phyloP scores from a whole-genome alignment of 257 asterid genomes.

The Penstemon newberryi region DNA sequence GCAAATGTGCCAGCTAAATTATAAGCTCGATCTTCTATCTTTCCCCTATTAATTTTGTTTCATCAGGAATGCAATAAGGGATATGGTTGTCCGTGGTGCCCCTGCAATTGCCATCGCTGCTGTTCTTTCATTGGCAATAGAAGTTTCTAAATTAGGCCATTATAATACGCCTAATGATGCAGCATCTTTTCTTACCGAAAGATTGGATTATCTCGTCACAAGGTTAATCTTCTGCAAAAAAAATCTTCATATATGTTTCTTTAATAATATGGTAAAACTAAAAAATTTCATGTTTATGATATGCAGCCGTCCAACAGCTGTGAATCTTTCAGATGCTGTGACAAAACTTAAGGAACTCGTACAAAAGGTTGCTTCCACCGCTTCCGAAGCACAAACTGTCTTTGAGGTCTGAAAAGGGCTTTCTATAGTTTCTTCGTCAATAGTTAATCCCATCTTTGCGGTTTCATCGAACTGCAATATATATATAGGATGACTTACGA shows the following conservation, averaged over 20 bases:
- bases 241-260: background rate
- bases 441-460: no score
- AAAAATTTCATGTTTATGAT: constrained; percentile 10
- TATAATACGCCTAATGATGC: constrained; percentile 65
- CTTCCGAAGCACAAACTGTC: constrained; percentile 53
- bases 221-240: constrained; percentile 48
- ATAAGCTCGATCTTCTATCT: background rate
- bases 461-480: no score
- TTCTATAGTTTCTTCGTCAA: no score
- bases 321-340: constrained; percentile 90
- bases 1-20: no score
- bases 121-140: constrained; percentile 89
- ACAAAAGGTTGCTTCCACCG: constrained; percentile 48
- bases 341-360: constrained; percentile 67
- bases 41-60: constrained; percentile 12
- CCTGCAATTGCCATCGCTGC: constrained; percentile 99
- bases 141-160: constrained; percentile 54
- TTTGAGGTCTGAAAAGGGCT: constrained; percentile 53
- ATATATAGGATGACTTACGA: no score
- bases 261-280: constrained; percentile 1
- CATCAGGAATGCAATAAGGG: constrained; percentile 80
- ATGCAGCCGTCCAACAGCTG: constrained; percentile 96
- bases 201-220: constrained; percentile 82
- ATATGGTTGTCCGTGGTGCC: constrained; percentile 99
- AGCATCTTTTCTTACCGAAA: constrained; percentile 53